Evolutionary conservation across 2,329 filamentous ascomycete genomes (phyloP), one percentile per base, ranked within the genome.

Genomic region (Colletotrichum sp.): DNA sequence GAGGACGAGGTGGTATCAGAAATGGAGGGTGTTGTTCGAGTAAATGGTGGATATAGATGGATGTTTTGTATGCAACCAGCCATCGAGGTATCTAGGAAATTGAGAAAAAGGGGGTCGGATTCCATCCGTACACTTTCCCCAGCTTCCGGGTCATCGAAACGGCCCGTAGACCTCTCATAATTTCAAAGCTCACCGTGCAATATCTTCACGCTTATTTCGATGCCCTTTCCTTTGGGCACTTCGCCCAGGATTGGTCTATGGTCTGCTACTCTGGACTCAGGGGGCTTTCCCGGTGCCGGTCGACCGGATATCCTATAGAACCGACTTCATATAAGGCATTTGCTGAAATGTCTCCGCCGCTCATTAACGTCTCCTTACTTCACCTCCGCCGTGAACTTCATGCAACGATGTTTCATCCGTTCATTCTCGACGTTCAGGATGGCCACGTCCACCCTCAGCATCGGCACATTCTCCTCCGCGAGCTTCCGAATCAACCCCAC

Each of bases 161-260:
- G 44, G n/a, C 12, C 44, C 1, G 44, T 52, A 22, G 6, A 52
- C 4, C n/a, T 3, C n/a, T 22, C n/a, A 25, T 3, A 52, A 22
- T 6, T 11, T 13, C 44, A 22, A 52, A 22, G 0, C 3, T 13
- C 19, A 52, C 44, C 6, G 44, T 25, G n/a, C 0, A 6, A 13
- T 13, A 25, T 52, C 11, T 13, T 0, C 11, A 22, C 8, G 6
- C 11, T 7, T 13, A 22, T 3, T 0, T 3, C 19, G 44, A 52
- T 3, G 6, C 6, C 0, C 0, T 22, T 7, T 7, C 0, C 9
- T n/a, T 12, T 22, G n/a, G 44, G 11, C 1, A 0, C 6, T 7
- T 48, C 19, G 5, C 44, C 5, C n/a, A 22, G 11, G 3, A 13
- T 4, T 44, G 8, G 9, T 1, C 3, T 44, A 11, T 19, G 5